Evolutionary conservation across 192 early-diverging fungal genomes (phyloP).

Genomic region (Coemansia biformis): DNA sequence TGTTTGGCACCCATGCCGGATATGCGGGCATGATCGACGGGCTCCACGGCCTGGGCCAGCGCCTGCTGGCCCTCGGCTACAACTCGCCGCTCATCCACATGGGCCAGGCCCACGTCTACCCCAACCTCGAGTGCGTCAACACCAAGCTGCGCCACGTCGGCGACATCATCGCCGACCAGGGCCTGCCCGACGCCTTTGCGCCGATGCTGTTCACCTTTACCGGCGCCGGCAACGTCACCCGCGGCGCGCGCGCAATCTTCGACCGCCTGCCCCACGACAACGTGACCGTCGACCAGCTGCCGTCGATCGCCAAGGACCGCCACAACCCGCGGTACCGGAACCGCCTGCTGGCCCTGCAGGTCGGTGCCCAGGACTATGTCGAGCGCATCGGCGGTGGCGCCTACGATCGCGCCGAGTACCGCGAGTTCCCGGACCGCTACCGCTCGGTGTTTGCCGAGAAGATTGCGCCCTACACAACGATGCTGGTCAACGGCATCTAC

Average conservation of each 20-base stretch:
- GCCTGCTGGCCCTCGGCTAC: constrained; percentile 84
- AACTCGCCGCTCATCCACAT: constrained; percentile 89
- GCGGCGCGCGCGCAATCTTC: constrained; percentile 88
- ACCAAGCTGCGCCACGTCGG: constrained; percentile 60
- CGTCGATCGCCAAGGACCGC: constrained; percentile 53
- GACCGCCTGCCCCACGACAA: constrained; percentile 87
- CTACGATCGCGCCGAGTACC: constrained; percentile 67
- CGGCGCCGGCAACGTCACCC: constrained; percentile 85
- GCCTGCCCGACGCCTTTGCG: constrained; percentile 79
- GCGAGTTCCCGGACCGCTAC: constrained; percentile 70
- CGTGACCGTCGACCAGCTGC: constrained; percentile 66
- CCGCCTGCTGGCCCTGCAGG: constrained; percentile 58
- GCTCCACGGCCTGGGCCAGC: constrained; percentile 85
- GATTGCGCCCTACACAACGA: constrained; percentile 86
- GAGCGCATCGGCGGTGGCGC: constrained; percentile 64
- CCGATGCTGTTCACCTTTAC: constrained; percentile 90
- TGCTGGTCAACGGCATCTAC: constrained; percentile 90
- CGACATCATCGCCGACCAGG: constrained; percentile 78
- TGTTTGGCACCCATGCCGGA: constrained; percentile 91
- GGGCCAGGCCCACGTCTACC: constrained; percentile 71
- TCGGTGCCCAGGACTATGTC: constrained; percentile 75
- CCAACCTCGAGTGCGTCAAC: constrained; percentile 57
- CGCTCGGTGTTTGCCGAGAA: constrained; percentile 74
- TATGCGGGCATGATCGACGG: constrained; percentile 93
- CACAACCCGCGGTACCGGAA: constrained; percentile 60